These are phyloP conservation scores for Tricholoma terreum DNA, from an alignment of 768 basidiomycete genomes.

Conservation along the genomic window DNA sequence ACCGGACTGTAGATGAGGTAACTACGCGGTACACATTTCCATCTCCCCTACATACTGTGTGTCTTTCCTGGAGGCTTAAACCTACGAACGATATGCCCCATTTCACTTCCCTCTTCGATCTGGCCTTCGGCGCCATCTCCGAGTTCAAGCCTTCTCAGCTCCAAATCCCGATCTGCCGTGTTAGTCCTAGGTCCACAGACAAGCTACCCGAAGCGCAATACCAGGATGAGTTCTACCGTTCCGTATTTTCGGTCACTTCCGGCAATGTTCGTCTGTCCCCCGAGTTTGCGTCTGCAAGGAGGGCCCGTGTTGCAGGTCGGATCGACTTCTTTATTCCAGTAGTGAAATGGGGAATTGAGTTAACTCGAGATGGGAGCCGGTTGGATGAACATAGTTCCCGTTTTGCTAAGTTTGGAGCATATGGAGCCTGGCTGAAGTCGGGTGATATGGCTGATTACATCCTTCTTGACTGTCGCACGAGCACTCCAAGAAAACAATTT, in stretches of 20 bases:
- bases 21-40: background rate
- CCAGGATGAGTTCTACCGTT: slow-evolving; percentile 12
- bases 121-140: background rate
- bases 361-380: slow-evolving; percentile 5
- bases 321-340: slow-evolving; percentile 9
- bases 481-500: background rate
- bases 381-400: slow-evolving; percentile 1
- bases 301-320: background rate
- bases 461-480: background rate
- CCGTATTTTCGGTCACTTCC: slow-evolving; percentile 2
- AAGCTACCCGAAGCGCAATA: slow-evolving; percentile 10
- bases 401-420: background rate
- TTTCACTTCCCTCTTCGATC: background rate
- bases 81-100: background rate
- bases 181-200: slow-evolving; percentile 1
- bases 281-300: slow-evolving; percentile 3
- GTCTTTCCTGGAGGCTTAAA: background rate
- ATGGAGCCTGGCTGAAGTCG: background rate
- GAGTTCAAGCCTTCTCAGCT: slow-evolving; percentile 6
- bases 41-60: background rate
- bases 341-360: slow-evolving; percentile 7
- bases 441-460: background rate
- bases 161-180: background rate
- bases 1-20: background rate
- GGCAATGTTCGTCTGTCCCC: slow-evolving; percentile 5